Conservation (phyloP, 495 filamentous ascomycete species). For the Penicillium coffeae region DNA sequence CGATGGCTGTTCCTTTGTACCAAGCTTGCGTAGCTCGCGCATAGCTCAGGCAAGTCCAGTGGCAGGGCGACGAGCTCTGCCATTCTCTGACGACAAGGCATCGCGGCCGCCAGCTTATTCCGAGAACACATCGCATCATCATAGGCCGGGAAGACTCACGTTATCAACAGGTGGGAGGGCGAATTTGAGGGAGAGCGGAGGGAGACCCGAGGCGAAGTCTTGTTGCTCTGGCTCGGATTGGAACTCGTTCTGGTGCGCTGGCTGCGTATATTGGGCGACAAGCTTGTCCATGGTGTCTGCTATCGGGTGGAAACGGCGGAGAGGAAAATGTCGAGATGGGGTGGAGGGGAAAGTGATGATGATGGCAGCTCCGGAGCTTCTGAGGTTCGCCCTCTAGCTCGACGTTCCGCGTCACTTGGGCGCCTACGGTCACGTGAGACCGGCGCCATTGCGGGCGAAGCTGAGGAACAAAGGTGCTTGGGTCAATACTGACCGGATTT, state of each 20-base stretch:
- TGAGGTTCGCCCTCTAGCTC: conserved; percentile 21
- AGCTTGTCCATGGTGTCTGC: conserved; percentile 77
- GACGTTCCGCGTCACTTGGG: conserved; percentile 42
- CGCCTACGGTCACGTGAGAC: conserved; percentile 41
- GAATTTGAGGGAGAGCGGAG: conserved; percentile 82
- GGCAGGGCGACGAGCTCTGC: not conserved
- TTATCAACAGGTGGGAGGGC: conserved; percentile 90
- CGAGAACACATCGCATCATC: too few relatives aligned
- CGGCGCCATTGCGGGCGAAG: too few relatives aligned
- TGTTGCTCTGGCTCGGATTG: conserved; percentile 70
- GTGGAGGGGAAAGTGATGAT: conserved; percentile 14
- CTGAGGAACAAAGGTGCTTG: too few relatives aligned
- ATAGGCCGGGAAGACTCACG: conserved; percentile 46
- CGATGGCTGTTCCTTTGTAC: not conserved
- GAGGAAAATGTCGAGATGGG: conserved; percentile 6
- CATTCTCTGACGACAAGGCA: not conserved
- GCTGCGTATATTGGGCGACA: conserved; percentile 80
- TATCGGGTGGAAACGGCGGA: not conserved
- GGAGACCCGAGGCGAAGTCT: conserved; percentile 62
- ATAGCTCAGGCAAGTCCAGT: not conserved
- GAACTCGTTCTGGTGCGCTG: conserved; percentile 67
- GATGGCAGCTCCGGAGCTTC: conserved; percentile 28
- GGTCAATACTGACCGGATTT: too few relatives aligned
- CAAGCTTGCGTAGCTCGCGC: not conserved
- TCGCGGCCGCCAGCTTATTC: too few relatives aligned